Evolutionary conservation across 2,329 filamentous ascomycete genomes (phyloP), one percentile per base, ranked within the genome.

Genomic region (Chrysosporium queenslandicum): DNA sequence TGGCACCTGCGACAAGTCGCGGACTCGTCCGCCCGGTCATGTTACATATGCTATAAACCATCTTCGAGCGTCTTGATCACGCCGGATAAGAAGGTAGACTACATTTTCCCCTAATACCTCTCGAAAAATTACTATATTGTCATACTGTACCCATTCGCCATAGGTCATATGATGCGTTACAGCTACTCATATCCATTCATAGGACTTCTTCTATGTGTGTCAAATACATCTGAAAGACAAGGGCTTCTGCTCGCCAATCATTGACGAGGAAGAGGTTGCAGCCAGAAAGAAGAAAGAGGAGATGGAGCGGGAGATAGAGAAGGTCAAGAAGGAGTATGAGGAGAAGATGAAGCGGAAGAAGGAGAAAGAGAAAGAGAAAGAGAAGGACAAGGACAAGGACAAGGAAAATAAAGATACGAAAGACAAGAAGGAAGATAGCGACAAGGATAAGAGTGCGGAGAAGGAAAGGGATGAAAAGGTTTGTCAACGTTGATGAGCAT

Each of bases 161-260:
- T 14, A 7, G 21, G 23, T 8, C n/a, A 14, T 30, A 34, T 12
- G 8, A n/a, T 14, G 18, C 6, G 2, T 4, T 16, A 29, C 16
- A 25, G 23, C 20, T 43, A 43, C 20, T 51, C 18, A 40, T 36
- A 2, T 25, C 3, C n/a, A 16, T 43, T 12, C 3, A 34, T 27
- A 83, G 81, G 89, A 95, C 66, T 94, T 89, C 70, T 97, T 98
- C 73, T 96, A 94, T 66, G 80, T 94, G 41, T 98, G 92, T 61
- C 77, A 82, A 4, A 75, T 78, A 29, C 92, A 98, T 68, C 73
- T 97, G 7, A 87, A 85, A 62, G 92, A 97, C 63, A 76, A 75
- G 29, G 81, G 85, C 37, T 97, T 96, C 67, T 91, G 86, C 63
- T 76, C 76, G 21, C 75, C 81, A 2, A 66, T 76, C 36, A 58